A percentile compares a stretch with the other conserved stretches of the same genome.
phyloP scores from a whole-genome alignment of 495 filamentous ascomycete genomes.

The Podospora pseudocomata region DNA sequence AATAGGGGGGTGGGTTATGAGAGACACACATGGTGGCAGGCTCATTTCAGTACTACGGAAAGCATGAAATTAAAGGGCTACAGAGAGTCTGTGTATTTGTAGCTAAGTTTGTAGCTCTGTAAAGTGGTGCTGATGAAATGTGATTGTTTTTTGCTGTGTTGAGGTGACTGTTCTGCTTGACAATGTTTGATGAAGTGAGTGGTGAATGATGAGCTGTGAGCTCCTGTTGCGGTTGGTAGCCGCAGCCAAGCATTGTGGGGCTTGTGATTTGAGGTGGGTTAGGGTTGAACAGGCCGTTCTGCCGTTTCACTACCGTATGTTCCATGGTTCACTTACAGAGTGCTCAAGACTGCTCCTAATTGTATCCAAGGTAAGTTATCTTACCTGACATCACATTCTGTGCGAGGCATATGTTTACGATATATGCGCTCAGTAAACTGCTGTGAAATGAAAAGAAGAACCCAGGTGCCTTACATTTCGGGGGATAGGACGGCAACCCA shows the following conservation, averaged over 20 bases:
- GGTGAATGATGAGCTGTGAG: background rate
- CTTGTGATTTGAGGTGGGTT: background rate
- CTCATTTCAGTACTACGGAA: constrained; percentile 16
- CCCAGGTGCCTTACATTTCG: no score
- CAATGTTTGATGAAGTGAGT: background rate
- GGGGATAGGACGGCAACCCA: no score
- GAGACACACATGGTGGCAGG: constrained; percentile 22
- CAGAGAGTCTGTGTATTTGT: background rate
- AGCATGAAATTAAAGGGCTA: background rate
- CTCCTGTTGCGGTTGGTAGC: background rate
- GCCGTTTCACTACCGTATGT: no score
- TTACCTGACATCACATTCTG: no score
- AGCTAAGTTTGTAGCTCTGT: background rate
- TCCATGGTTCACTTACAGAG: no score
- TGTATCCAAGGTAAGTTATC: no score
- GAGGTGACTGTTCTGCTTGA: background rate
- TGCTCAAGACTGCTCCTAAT: no score
- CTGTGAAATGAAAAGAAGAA: no score
- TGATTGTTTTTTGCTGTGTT: background rate
- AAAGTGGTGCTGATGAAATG: background rate
- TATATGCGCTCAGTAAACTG: no score
- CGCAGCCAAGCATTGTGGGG: background rate
- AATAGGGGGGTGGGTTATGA: background rate
- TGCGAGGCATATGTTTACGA: no score
- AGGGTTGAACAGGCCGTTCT: background rate